Base-by-base conservation (phyloP, 805 yeast species). In the Lachancea sp. region DNA sequence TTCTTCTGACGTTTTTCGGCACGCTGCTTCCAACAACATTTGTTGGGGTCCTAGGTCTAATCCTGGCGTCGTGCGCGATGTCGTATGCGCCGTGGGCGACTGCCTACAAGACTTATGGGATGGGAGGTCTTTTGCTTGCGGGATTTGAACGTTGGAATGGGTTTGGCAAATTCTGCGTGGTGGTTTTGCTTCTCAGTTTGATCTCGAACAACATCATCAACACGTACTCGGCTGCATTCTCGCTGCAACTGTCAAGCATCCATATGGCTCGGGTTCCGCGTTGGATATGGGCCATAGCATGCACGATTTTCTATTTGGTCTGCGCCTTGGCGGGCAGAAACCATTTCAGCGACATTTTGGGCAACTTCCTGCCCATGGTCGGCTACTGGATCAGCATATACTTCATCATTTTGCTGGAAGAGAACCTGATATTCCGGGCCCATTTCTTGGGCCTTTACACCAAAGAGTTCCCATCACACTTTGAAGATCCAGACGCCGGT, bases 381-480 rank as follows among this genome's bases (percentile, higher is more conserved):
- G 95, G 95, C 1, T 87, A 87, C 66, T 87, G 96, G 96, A 77
- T 85, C 45, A 78, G 90, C 47, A 85, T 87, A 67, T 88, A 87
- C 62, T 77, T 82, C 55, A 74, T 77, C n/a, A 60, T 87, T 37
- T 64, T 86, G 29, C 48, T 85, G 2, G 86, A 84, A 52, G 96
- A 87, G 60, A 85, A 85, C 57, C 46, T 73, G 3, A 71, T 86
- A 15, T 87, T 87, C 68, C 73, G 96, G 58, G 72, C 63, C 38
- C 55, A 66, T 35, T 65, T 69, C 45, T 59, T 78, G 12, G 63
- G 65, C 39, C 46, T 73, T n/a, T 74, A 61, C 60, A 66, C 67
- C 11, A 60, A 63, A 50, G 81, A 73, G 47, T 70, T 75, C 48
- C 71, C 69, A 44, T 50, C 40, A 1, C 49, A 31, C 16, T n/a